Evolutionary conservation across 495 filamentous ascomycete genomes (phyloP), one percentile per base, ranked within the genome.

Genomic region (Lophiotrema nucula): DNA sequence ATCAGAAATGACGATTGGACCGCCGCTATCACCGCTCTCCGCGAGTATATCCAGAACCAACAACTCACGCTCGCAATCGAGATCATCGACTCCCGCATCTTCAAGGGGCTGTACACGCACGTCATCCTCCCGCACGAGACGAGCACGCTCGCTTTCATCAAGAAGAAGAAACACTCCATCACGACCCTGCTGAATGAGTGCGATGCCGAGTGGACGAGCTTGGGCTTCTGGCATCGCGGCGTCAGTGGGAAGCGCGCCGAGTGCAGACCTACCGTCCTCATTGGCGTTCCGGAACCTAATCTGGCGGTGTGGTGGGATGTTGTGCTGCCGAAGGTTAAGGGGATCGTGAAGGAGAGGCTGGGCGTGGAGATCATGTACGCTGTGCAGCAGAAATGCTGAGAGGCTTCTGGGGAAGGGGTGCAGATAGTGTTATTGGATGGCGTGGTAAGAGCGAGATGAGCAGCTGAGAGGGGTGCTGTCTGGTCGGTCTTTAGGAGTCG

Each of bases 51-150:
- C 22, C 4, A 42, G 4, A 42, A 12, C 8, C 1, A 42, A 4
- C 2, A 24, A 12, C 50, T 43, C 19, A 26, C 50, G 23, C 22
- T 53, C 35, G 13, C 18, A 2, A 31, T 53, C 50, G 50, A 53
- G 38, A 24, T 53, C 33, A 26, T 53, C 13, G 50, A 53, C 24
- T 22, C 10, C 4, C 50, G 50, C 18, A 16, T 23, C 38, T 53
- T 42, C 35, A 27, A 37, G 19, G 50, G 50, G 2, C 18, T 53
- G 22, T 42, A 43, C 19, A 53, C 50, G 6, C 38, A 24, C 4
- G 35, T 22, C 18, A 26, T 53, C 16, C 50, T 53, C 38, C 12
- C 35, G 18, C 8, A 18, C 19, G 50, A 53, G 12, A 26, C 2
- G 2, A 6, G 22, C 21, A 11, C 44, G 4, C 4, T 25, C 6